Evolutionary conservation across 768 basidiomycete species (phyloP).

Genomic region (Termitomyces sp.): DNA sequence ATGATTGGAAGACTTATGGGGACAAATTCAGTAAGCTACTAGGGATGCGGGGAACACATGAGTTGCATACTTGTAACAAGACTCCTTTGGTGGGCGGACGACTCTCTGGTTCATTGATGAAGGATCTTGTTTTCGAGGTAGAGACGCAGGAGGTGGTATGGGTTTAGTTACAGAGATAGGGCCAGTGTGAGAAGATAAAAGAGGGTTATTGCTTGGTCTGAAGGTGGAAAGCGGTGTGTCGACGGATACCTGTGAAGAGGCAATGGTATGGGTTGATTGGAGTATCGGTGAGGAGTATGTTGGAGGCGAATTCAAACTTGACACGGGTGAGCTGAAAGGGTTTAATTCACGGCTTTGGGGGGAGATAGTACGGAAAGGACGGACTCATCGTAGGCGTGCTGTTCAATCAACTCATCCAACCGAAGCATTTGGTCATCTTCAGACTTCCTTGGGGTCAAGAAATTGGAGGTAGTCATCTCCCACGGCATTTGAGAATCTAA

Average conservation of each 20-base stretch:
- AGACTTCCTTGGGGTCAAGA: slow-evolving; percentile 40
- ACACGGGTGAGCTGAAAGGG: slow-evolving; percentile 33
- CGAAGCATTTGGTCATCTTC: slow-evolving; percentile 59
- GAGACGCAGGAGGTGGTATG: slow-evolving; percentile 63
- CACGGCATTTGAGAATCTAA: slow-evolving; percentile 38
- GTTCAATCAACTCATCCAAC: slow-evolving; percentile 72
- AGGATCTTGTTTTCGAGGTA: slow-evolving; percentile 55
- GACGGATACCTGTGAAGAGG: slow-evolving; percentile 17
- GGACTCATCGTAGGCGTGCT: slow-evolving; percentile 75
- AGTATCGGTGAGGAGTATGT: slow-evolving; percentile 31
- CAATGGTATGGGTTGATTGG: slow-evolving; percentile 23
- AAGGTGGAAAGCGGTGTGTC: slow-evolving; percentile 27
- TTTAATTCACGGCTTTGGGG: slow-evolving; percentile 13
- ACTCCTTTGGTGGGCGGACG: slow-evolving; percentile 70
- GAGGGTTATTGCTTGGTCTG: slow-evolving; percentile 26
- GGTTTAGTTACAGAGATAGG: slow-evolving; percentile 56
- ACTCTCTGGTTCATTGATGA: slow-evolving; percentile 53
- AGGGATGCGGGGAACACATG: slow-evolving; percentile 17
- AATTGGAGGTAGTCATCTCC: slow-evolving; percentile 40
- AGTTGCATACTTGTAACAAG: slow-evolving; percentile 65
- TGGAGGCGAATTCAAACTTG: slow-evolving; percentile 29
- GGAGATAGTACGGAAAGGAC: slow-evolving; percentile 26
- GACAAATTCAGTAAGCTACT: slow-evolving; percentile 12
- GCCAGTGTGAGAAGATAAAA: slow-evolving; percentile 34
- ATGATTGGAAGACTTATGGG: slow-evolving; percentile 68